phyloP scores from a whole-genome alignment of 2,329 filamentous ascomycete species.

The Aureobasidium sp. region DNA sequence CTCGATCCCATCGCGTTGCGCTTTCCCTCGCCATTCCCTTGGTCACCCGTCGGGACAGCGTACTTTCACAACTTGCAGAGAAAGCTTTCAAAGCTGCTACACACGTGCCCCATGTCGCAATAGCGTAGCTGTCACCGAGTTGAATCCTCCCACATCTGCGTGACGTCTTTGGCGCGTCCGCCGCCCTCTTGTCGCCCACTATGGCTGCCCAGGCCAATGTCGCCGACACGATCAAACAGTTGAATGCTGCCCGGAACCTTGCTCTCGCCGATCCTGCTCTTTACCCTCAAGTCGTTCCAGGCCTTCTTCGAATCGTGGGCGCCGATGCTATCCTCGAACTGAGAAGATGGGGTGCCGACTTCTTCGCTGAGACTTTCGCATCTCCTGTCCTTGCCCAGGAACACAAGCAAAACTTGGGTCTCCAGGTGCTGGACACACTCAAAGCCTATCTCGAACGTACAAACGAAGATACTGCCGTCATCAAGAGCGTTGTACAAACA shows the following conservation, averaged over 20 bases:
- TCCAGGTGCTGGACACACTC: slow-evolving; percentile 71
- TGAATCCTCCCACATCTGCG: slow-evolving; percentile 14
- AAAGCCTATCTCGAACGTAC: slow-evolving; percentile 38
- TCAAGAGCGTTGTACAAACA: slow-evolving; percentile 81
- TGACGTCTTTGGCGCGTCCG: slow-evolving; percentile 17
- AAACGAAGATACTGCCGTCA: slow-evolving; percentile 68
- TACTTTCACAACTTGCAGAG: not conserved
- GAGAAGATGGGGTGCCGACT: slow-evolving; percentile 92
- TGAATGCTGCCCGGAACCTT: slow-evolving; percentile 83
- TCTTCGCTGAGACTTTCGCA: slow-evolving; percentile 90
- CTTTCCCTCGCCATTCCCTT: not conserved
- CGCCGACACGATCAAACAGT: slow-evolving; percentile 73
- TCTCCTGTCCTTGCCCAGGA: slow-evolving; percentile 72
- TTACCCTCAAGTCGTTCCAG: slow-evolving; percentile 86
- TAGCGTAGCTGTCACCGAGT: slow-evolving; percentile 9
- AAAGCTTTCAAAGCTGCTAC: not conserved
- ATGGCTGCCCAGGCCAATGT: slow-evolving; percentile 22
- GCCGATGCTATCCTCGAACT: slow-evolving; percentile 68
- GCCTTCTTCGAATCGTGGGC: slow-evolving; percentile 85
- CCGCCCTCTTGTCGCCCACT: slow-evolving; percentile 15
- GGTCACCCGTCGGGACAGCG: not conserved
- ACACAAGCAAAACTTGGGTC: slow-evolving; percentile 72
- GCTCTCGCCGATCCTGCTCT: slow-evolving; percentile 80
- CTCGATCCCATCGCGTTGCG: not conserved
- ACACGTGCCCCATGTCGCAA: slow-evolving; percentile 3